Evolutionary conservation across 1,284 basidiomycete species (phyloP).

Genomic region (Naganishia cerealis): DNA sequence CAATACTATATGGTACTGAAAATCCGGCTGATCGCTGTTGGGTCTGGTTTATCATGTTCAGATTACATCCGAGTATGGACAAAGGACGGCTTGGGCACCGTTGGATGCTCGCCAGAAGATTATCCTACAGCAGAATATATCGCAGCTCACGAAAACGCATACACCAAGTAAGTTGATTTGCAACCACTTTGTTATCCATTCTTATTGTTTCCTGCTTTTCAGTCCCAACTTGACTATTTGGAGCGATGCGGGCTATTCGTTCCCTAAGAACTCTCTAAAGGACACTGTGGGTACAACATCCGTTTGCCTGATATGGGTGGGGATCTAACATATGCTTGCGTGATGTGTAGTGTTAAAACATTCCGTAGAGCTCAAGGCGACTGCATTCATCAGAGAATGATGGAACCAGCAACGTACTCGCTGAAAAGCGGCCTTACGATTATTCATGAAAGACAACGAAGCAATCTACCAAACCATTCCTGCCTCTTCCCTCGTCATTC

Average conservation of each 20-base stretch:
- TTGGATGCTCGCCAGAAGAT: slow-evolving; percentile 47
- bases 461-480: background rate
- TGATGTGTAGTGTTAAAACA: background rate
- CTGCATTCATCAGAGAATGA: background rate
- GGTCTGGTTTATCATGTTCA: slow-evolving; percentile 13
- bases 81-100: slow-evolving; percentile 48
- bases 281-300: slow-evolving; percentile 34
- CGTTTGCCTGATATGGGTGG: background rate
- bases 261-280: slow-evolving; percentile 50
- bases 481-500: background rate
- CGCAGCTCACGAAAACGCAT: slow-evolving; percentile 42
- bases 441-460: background rate
- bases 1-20: too few relatives aligned
- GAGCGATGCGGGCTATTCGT: slow-evolving; percentile 46
- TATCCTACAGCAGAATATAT: slow-evolving; percentile 53
- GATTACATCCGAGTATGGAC: slow-evolving; percentile 58
- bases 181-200: background rate
- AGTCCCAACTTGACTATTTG: slow-evolving; percentile 53
- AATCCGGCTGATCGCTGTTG: too few relatives aligned
- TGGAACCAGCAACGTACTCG: background rate
- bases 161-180: slow-evolving; percentile 41
- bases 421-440: background rate
- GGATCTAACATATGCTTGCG: background rate
- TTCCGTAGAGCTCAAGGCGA: background rate
- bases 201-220: background rate